Base-by-base conservation (phyloP, 2,329 filamentous ascomycete species). In the Aureobasidium pullulans region DNA sequence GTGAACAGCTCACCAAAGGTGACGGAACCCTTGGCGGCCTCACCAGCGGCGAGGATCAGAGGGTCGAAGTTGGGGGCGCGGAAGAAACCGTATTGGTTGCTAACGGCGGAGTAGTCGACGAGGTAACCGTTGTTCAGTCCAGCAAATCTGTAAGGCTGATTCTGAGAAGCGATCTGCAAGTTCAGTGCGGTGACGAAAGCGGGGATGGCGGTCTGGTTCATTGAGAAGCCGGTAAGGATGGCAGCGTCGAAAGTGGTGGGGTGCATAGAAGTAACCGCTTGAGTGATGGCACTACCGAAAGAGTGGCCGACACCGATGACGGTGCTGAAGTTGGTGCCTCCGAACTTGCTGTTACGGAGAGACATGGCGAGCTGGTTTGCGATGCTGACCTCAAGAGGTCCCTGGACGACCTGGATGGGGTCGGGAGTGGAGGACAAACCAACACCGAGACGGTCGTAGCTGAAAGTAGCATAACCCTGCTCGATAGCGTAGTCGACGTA, bases 201-300 rank as follows among this genome's bases (percentile, higher is more conserved):
- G 10, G 62, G 59, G 48, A 68, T 54, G 28, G 62, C 64, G 23
- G 64, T 63, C 16, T 59, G 36, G 48, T 70, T 68, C 53, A 57
- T 50, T 10, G 68, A 67, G 64, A 71, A 72, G 31, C 75, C 74
- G 1, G 72, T 73, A 8, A 76, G 63, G 57, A 74, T 68, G 23
- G 72, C 65, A 42, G 70, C 74, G 62, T 75, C 69, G 39, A 79
- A 82, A 60, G 81, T 72, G 57, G 75, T 66, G 1, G 83, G 82
- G 65, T 83, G 73, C 60, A 73, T 67, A 48, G 76, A 76, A 7
- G 80, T 78, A 19, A 87, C 74, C 49, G 72, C 76, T 69, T 83
- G 85, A 2, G 78, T 80, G 64, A 63, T 61, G 19, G 57, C 56
- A 31, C 46, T 56, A 28, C 62, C 62, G 31, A 57, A 71, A 23